phyloP scores from a whole-genome alignment of 164 flowering plant genomes.

The Malania oleifera region DNA sequence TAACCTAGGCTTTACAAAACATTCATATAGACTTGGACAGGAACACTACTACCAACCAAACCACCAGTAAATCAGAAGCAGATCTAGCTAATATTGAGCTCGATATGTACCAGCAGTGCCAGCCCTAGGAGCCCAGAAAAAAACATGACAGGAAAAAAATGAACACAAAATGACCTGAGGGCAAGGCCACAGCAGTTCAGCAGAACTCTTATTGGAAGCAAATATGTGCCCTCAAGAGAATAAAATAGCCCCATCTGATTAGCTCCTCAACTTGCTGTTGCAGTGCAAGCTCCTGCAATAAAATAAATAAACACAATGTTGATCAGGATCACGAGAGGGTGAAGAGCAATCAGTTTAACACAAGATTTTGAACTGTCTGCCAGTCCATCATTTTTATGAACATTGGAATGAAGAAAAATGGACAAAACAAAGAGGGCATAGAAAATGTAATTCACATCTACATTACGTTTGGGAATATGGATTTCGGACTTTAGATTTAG shows the following conservation, averaged over 20 bases:
- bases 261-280: slow-evolving; percentile 29
- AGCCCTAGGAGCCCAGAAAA: slow-evolving; percentile 6
- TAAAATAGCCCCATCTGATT: slow-evolving; percentile 5
- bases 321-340: neutral
- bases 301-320: slow-evolving; percentile 4
- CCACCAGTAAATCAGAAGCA: neutral
- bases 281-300: slow-evolving; percentile 25
- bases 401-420: too few species aligned
- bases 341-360: neutral
- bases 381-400: too few species aligned
- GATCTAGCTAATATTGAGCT: neutral
- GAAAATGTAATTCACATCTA: too few species aligned
- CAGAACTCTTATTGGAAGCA: slow-evolving; percentile 18
- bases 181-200: slow-evolving; percentile 18
- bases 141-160: neutral
- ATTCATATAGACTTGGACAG: neutral
- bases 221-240: slow-evolving; percentile 13
- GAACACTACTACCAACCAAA: slow-evolving; percentile 9
- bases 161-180: slow-evolving; percentile 7
- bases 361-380: too few species aligned
- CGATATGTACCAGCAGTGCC: slow-evolving; percentile 1
- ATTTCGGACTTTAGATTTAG: too few species aligned
- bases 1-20: slow-evolving; percentile 5
- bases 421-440: too few species aligned
- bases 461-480: too few species aligned